Conservation (phyloP, 2,329 filamentous ascomycete genomes). For the Exophiala calicioides region DNA sequence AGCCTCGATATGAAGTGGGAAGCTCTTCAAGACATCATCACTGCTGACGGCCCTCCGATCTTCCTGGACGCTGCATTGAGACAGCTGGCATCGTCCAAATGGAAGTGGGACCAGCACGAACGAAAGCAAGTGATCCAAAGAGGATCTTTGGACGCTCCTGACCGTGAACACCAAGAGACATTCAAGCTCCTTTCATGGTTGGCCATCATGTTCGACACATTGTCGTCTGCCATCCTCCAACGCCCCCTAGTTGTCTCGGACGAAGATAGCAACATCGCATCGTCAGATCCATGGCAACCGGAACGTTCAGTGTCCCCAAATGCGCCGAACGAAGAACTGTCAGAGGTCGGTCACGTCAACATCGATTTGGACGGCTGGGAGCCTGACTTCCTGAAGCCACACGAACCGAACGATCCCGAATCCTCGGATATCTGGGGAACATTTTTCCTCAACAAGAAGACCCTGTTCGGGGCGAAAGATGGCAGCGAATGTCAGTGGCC, state of each 20-base stretch:
- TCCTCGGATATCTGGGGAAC: slow-evolving; percentile 9
- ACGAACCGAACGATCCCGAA: not conserved
- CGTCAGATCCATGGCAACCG: slow-evolving; percentile 3
- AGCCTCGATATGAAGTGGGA: slow-evolving; percentile 1
- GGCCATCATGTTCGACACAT: slow-evolving; percentile 61
- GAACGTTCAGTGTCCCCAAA: not conserved
- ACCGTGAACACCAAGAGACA: slow-evolving; percentile 43
- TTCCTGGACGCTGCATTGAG: slow-evolving; percentile 2
- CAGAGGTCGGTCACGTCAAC: not conserved
- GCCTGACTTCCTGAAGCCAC: not conserved
- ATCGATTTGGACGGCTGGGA: slow-evolving; percentile 6
- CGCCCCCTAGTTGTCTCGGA: slow-evolving; percentile 47
- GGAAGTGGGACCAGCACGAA: slow-evolving; percentile 1
- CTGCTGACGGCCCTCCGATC: slow-evolving; percentile 3
- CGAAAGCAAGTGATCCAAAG: not conserved
- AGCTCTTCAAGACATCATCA: slow-evolving; percentile 3
- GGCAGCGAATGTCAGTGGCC: slow-evolving; percentile 46
- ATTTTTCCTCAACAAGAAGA: slow-evolving; percentile 6
- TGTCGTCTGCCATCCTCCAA: slow-evolving; percentile 55
- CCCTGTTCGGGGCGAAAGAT: not conserved
- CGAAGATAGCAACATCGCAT: slow-evolving; percentile 45
- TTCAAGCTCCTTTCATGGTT: slow-evolving; percentile 60
- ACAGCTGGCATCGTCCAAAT: slow-evolving; percentile 1
- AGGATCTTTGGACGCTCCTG: not conserved
- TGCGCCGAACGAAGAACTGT: not conserved